Base-by-base conservation (phyloP, 139 green algal genomes). In the Haematococcus lacustris region DNA sequence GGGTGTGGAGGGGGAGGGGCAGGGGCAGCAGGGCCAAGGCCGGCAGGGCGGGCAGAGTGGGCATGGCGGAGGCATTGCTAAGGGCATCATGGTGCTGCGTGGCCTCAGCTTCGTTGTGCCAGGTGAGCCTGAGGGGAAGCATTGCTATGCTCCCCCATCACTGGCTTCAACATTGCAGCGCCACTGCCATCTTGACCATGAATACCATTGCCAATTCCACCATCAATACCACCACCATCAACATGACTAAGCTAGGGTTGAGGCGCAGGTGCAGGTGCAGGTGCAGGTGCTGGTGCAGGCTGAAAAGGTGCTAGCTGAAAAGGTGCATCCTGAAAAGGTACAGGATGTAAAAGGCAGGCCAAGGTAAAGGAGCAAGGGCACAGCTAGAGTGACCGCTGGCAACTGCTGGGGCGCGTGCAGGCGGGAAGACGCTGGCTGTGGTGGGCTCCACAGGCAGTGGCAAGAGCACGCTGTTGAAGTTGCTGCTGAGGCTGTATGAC, bases 401-500 rank as follows among this genome's bases (percentile, higher is more conserved):
- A 57, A 13, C 28, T 64, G 17, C 28, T 64, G 9, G 5, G n/a
- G 13, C 9, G 57, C 30, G 0, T 59, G 33, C 59, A 83, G 78
- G 81, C 23, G 88, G 89, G 35, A 74, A 78, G 30, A 93, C 88
- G 0, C 76, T 93, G 43, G 90, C 89, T 2, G 81, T 96, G 32
- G 90, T 96, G 53, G 90, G 90, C 39, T 73, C 76, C 60, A 97
- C 90, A 0, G 94, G 94, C 41, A 88, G 76, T 41, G 94, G 94
- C 73, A 98, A 98, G 83, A 90, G 78, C 23, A 95, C 93, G 1
- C 76, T 93, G 23, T 77, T 96, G 41, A 82, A 41, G 65, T 83
- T 98, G 69, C 83, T 96, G 70, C 81, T 96, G 61, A 83, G 91
- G 38, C 88, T 96, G 47, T 98, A 96, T 71, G 93, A 98, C 80